Evolutionary conservation across 805 yeast genomes (phyloP), one percentile per base, ranked within the genome.

Genomic region (Nakazawaea laoshanensis): DNA sequence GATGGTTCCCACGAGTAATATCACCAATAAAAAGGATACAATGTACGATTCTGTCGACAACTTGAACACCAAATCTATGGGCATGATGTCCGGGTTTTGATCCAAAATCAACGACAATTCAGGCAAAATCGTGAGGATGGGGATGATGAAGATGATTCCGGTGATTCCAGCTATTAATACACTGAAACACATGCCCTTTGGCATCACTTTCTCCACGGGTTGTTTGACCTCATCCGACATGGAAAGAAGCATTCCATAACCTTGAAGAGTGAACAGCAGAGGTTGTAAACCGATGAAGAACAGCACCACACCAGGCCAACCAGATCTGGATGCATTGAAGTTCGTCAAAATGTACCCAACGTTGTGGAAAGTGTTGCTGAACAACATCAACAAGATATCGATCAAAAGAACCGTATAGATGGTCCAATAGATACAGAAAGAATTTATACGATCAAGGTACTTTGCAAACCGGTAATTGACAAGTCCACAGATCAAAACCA

Each of bases 231-330:
- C 94, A 46, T 84, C 94, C 29, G 87, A 75, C 63, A 84, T 70
- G 5, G 89, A 77, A 13, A 85, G 82, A 18, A 84, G 61, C 71
- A 83, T 75, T 18, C 89, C 89, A 52, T 80, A 84, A 1, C 92
- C 94, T 39, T 83, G 84, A 48, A 83, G 62, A 15, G 89, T 82
- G 54, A 81, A 80, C 20, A 82, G 75, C 1, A 87, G 76, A 41
- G 83, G 80, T 53, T 80, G 87, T 37, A 84, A 68, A 0, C 92
- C 92, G 27, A 84, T 73, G 32, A 84, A 56, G 41, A 83, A 83
- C 2, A 92, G 85, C 39, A 83, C 45, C 2, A 73, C 66, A 30
- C 63, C 68, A 12, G 84, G 79, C 80, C 87, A 82, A 3, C 92
- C 94, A 4, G 87, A 77, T 32, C 85, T 53, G 7, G 77, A 59